These are phyloP conservation scores for Astrocystis sublimbata DNA, from an alignment of 495 filamentous ascomycete genomes.

Conservation along the genomic window DNA sequence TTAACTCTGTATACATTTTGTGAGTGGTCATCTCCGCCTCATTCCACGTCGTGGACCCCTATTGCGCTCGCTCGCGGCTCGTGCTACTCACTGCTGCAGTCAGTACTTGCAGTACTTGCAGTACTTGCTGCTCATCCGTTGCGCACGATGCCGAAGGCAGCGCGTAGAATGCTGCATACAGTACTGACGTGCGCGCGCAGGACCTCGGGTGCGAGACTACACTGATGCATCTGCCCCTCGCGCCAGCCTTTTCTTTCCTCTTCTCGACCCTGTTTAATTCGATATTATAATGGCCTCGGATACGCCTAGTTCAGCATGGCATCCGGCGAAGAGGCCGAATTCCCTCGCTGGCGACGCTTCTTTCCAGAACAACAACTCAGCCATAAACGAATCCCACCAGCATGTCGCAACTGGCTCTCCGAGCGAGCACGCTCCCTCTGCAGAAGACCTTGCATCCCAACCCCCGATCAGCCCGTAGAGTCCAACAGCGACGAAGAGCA, in stretches of 20 bases:
- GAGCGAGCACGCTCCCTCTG: neutral
- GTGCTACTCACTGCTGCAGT: too few relatives aligned
- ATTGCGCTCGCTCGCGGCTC: too few relatives aligned
- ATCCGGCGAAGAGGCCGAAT: conserved; percentile 58
- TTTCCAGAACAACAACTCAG: conserved; percentile 6
- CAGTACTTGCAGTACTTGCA: too few relatives aligned
- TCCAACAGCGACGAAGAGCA: conserved; percentile 32
- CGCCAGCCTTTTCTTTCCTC: conserved; percentile 27
- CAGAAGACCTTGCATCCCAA: conserved; percentile 27
- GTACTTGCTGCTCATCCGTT: too few relatives aligned
- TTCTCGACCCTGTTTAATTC: conserved; percentile 33
- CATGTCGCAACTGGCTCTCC: conserved; percentile 1
- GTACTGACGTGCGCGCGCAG: neutral
- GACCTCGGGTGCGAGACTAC: conserved; percentile 6
- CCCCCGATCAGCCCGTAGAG: conserved; percentile 24
- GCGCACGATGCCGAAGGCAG: neutral
- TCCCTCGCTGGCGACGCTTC: conserved; percentile 30
- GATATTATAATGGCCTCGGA: conserved; percentile 41
- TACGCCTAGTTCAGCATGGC: conserved; percentile 50
- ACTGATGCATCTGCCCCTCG: neutral
- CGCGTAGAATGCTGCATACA: neutral
- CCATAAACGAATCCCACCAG: neutral
- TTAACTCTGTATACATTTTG: conserved; percentile 19
- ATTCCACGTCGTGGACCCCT: neutral
- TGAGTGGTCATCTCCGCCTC: conserved; percentile 7